Evolutionary conservation across 2,329 filamentous ascomycete species (phyloP), one percentile per base, ranked within the genome.

Genomic region (Claviceps digitariae): DNA sequence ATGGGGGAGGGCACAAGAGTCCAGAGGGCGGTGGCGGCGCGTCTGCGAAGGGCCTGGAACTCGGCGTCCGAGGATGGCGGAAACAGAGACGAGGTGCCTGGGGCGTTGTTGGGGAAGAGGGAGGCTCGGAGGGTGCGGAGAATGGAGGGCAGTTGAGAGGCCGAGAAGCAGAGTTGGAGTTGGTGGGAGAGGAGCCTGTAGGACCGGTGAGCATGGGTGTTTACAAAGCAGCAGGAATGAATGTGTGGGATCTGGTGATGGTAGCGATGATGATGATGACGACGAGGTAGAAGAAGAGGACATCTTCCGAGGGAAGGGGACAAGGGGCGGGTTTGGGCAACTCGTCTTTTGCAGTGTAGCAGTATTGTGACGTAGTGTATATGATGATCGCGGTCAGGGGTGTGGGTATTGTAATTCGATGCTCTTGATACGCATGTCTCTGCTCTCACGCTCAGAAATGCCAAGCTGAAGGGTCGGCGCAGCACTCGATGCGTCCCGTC

Each of bases 51-150:
- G 60, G 75, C 75, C 51, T 72, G 72, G 58, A 81, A 72, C 62
- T 81, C 78, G 61, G 79, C 73, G 52, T 82, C 74, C 57, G 77
- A 77, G 49, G 75, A 74, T 55, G 83, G 81, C 51, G 84, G 76
- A 51, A 76, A 70, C 59, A 83, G 71, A 55, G 78, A 76, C 61
- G 82, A 74, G 58, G 81, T 77, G 55, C 83, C 84, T 57, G 85
- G 83, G 61, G 80, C 75, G 69, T 94, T 94, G 69, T 88, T 86
- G 59, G 93, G 91, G 66, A 96, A 97, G 53, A 97, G 74, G 56
- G 86, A 80, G 62, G 79, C 81, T 65, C 93, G 86, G 62, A 87
- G 76, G 59, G 82, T 78, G 65, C 82, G 80, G 62, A 91, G 77
- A 59, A 87, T 69, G 64, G 75, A 74, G 65, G 86, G 82, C 53